phyloP scores from a whole-genome alignment of 2,329 filamentous ascomycete genomes.

The Aphanoascus verrucosus region DNA sequence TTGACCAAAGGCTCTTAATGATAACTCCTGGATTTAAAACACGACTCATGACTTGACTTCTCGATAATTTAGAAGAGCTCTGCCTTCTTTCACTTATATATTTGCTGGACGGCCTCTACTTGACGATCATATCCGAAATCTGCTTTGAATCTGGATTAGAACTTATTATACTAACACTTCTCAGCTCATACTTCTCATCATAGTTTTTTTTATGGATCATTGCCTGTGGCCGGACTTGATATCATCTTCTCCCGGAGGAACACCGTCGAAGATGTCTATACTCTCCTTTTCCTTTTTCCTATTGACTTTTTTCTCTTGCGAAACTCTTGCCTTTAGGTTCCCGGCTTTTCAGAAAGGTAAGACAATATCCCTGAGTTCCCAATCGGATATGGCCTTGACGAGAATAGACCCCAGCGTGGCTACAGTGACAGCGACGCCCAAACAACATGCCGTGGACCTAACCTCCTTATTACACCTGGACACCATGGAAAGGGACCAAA shows the following conservation, averaged over 20 bases:
- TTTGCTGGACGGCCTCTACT: too few relatives aligned
- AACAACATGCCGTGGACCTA: slow-evolving; percentile 21
- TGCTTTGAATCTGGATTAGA: too few relatives aligned
- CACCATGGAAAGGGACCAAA: slow-evolving; percentile 21
- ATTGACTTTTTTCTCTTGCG: not conserved
- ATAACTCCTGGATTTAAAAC: too few relatives aligned
- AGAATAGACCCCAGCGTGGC: slow-evolving; percentile 8
- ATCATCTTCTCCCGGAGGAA: not conserved
- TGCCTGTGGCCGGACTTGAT: not conserved
- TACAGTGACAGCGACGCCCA: not conserved
- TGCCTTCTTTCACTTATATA: too few relatives aligned
- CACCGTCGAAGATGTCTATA: not conserved
- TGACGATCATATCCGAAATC: too few relatives aligned
- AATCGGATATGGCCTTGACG: slow-evolving; percentile 4
- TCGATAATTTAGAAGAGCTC: too few relatives aligned
- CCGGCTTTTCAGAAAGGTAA: slow-evolving; percentile 13
- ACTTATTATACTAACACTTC: too few relatives aligned
- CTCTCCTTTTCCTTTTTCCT: not conserved
- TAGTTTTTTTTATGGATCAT: not conserved
- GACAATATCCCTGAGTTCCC: not conserved
- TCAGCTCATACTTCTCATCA: not conserved
- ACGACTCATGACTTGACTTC: too few relatives aligned
- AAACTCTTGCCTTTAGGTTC: slow-evolving; percentile 10
- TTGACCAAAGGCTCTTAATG: not conserved
- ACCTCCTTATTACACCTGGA: slow-evolving; percentile 22